Evolutionary conservation across 2,329 filamentous ascomycete genomes (phyloP), one percentile per base, ranked within the genome.

Genomic region (Ceratocystis colombiana): DNA sequence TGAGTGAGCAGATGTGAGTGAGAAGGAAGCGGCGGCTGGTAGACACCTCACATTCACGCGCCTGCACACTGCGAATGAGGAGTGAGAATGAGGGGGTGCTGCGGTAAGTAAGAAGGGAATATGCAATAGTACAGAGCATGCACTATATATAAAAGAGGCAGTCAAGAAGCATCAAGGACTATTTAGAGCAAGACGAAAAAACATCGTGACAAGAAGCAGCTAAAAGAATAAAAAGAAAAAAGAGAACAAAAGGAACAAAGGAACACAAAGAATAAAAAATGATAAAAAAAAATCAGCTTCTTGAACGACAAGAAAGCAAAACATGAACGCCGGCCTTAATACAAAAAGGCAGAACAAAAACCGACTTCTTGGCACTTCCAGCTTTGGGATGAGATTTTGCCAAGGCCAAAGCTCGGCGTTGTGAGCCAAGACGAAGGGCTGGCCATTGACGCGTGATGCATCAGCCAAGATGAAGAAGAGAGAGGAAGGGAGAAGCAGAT

Each of bases 401-500:
- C 66, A 67, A 67, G 66, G 61, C 66, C 61, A 57, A 61, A 64
- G 66, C 62, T 67, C 66, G 66, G 66, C 66, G 66, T 67, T 67
- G 61, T 46, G 66, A 61, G 66, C 66, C 66, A 67, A 67, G 66
- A 67, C 33, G 64, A 63, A 63, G 44, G 66, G 37, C 61, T 61
- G 30, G 62, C 50, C 44, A 15, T 59, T 20, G 41, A 67, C 62
- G 66, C 62, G 66, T 67, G 66, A 67, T 61, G 53, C 61, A 67
- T 41, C 53, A 67, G 66, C 61, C 61, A 33, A 66, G 30, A 37
- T n/a, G 41, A 48, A 62, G 64, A 25, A n/a, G 48, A 44, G 33
- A 33, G 48, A 61, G 44, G 53, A 57, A 25, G 30, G 61, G 46
- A 33, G 25, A 63, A 4, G 22, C 17, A 37, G 15, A 67, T 17